Base-by-base conservation (phyloP, 1,284 basidiomycete species). In the Agaricales sp. region DNA sequence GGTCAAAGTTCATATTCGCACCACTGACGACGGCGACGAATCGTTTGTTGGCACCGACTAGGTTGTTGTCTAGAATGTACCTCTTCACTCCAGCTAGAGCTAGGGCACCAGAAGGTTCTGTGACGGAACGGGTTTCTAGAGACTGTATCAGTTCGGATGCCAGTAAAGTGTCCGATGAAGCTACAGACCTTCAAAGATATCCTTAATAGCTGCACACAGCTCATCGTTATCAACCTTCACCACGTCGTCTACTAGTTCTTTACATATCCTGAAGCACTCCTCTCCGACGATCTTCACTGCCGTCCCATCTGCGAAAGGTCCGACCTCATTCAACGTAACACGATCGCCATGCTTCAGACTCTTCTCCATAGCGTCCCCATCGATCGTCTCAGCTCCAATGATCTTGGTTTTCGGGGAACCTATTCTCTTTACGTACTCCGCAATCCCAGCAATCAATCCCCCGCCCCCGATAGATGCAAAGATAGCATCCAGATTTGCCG, bases 1-100 rank as follows among this genome's bases (percentile, higher is more conserved):
- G 79, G 56, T 92, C 89, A 67, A 99, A 99, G 70, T 99, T 98
- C 92, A 99, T 97, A 67, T 99, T 99, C 13, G 96, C 96, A 23
- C 96, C 96, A 55, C 88, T 93, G 54, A 99, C 74, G 48, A 98
- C 82, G 1, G 82, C 93, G 26, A 98, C 92, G 56, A 94, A 97
- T 52, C 80, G 82, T 67, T 92, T 93, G 50, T 87, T 78, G 1
- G 87, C 80, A 44, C 87, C 88, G 47, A 91, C 61, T 23, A 98
- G 78, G 52, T 85, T 76, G 63, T 97, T 91, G 51, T 82, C 67
- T 24, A 81, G 59, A 54, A 99, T 91, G 63, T 97, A 82, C 4
- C 83, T 82, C 64, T 99, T 99, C 56, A 97, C 72, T 1, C 92
- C 92, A 3, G 96, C 96, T 18, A 99, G 73, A 0, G 88, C 87